Evolutionary conservation across 2,329 filamentous ascomycete genomes (phyloP), one percentile per base, ranked within the genome.

Genomic region (Penicillium corylophilum): DNA sequence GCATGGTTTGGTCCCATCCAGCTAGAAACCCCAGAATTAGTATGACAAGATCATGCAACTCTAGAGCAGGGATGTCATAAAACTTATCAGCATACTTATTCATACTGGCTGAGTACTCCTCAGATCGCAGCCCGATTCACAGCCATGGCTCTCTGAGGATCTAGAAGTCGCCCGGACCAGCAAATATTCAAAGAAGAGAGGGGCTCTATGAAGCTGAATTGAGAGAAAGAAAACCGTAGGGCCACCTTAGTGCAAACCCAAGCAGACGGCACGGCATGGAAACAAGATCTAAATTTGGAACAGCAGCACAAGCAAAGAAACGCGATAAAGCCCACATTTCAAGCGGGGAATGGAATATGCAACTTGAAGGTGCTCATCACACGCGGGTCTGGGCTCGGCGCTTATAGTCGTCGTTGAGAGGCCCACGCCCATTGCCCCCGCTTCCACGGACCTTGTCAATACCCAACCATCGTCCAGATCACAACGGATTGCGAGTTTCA

Each of bases 21-120:
- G 60, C 69, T 71, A 62, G 48, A 50, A 12, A 59, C 45, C 48
- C 44, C 36, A 31, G 33, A 51, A 59, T 68, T 61, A 68, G 64
- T 62, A 60, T 57, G n/a, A n/a, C 12, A 10, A 42, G 46, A 31
- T 7, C 23, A 42, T 38, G 23, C 28, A 28, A 28, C 18, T 31
- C 23, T 35, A 47, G 44, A 50, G 18, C 18, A 44, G 26, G 40
- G 31, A 20, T 49, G 39, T 49, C 48, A 44, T 48, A 38, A 9
- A 38, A 44, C 38, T 55, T 57, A 58, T 44, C 46, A 47, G 57
- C 65, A 54, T 59, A 72, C 70, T 67, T 71, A 67, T 72, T 72
- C 66, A 72, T 72, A 66, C 55, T 69, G 63, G 57, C 56, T 48
- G 49, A 54, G 10, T 57, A 61, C 51, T 53, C 54, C 54, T 66